phyloP scores from a whole-genome alignment of 306 rosid species.

The Quercus variabilis region DNA sequence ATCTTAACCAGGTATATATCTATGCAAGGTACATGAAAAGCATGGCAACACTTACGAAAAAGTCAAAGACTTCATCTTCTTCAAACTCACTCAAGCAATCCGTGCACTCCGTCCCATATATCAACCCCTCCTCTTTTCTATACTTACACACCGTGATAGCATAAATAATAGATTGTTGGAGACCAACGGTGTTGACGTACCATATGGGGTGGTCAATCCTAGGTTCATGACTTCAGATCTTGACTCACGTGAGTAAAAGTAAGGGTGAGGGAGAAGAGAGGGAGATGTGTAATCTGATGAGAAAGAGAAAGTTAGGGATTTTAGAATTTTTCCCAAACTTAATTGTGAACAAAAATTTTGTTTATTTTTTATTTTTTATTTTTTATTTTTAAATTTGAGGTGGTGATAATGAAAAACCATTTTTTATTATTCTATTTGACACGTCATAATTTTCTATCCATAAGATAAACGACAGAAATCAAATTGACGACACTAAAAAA shows the following conservation, averaged over 20 bases:
- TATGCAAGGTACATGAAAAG: constrained; percentile 39
- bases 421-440: too few relatives aligned
- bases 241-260: too few relatives aligned
- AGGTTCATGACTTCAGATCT: constrained; percentile 25
- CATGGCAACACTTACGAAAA: constrained; percentile 77
- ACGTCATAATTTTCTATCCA: too few relatives aligned
- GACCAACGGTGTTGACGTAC: constrained; percentile 56
- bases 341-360: too few relatives aligned
- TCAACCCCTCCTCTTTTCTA: constrained; percentile 46
- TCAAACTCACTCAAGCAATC: constrained; percentile 73
- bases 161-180: constrained; percentile 58
- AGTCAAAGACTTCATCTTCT: constrained; percentile 53
- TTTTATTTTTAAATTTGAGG: too few relatives aligned
- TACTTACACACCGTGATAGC: constrained; percentile 51
- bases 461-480: accelerated
- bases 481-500: too few relatives aligned
- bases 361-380: too few relatives aligned
- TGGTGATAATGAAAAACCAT: too few relatives aligned
- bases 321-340: too few relatives aligned
- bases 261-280: too few relatives aligned
- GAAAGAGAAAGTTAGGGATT: too few relatives aligned
- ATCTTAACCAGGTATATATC: constrained; percentile 39
- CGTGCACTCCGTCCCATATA: constrained; percentile 71
- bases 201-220: constrained; percentile 46
- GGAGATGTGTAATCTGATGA: too few relatives aligned